Conservation (phyloP, 23 red algal species). For the Chondrus crispus region DNA sequence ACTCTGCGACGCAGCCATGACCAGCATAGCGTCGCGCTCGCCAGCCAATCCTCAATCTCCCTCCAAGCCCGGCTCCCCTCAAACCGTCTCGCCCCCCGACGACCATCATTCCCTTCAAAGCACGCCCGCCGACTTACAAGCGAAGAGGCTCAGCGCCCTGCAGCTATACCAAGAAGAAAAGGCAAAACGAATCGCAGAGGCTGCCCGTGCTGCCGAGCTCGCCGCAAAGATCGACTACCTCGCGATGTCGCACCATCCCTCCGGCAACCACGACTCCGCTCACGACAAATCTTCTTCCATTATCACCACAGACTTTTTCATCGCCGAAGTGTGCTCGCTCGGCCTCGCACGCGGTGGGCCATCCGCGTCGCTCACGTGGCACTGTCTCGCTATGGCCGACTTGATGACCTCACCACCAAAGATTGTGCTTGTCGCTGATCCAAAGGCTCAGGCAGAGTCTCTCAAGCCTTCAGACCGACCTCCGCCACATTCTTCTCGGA, state of each 20-base stretch:
- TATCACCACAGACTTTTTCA: constrained; percentile 23
- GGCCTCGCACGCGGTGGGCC: not conserved
- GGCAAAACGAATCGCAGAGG: not conserved
- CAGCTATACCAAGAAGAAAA: constrained; percentile 42
- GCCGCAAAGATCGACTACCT: not conserved
- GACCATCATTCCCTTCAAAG: constrained; percentile 8
- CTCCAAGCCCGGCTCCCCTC: not conserved
- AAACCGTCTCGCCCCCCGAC: not conserved
- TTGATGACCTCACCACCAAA: not conserved
- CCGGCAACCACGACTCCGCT: not conserved
- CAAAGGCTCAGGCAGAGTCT: not conserved
- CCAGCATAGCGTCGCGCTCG: not conserved
- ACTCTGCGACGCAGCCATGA: not conserved
- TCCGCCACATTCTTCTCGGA: not conserved
- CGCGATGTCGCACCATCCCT: not conserved
- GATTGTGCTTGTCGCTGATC: constrained; percentile 9
- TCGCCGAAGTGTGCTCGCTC: not conserved
- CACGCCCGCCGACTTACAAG: constrained; percentile 16
- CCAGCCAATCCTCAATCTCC: not conserved
- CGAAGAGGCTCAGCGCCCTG: constrained; percentile 26
- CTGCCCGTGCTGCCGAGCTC: constrained; percentile 7
- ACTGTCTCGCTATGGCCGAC: constrained; percentile 49
- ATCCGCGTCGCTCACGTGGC: constrained; percentile 36
- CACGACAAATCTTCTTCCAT: not conserved
- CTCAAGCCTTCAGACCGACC: not conserved